Evolutionary conservation across 345 rosid species (phyloP), one percentile per base, ranked within the genome.

Genomic region (Eucalyptus brandiana): DNA sequence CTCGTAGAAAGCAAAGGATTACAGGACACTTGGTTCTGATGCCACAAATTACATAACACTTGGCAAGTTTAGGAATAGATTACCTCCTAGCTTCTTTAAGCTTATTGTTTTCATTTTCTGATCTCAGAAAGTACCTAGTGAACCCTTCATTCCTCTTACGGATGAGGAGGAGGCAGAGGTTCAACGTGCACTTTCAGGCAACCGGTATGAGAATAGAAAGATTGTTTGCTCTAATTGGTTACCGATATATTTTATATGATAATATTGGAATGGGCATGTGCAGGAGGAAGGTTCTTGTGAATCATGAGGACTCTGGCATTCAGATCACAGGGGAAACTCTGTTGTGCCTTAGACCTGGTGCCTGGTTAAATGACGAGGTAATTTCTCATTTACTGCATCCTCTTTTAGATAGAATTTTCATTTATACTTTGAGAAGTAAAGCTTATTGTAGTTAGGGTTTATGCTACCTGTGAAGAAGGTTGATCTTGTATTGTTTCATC

Each of bases 301-400:
- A 89, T 56, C 99, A 98, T 91, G 15, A 89, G 80, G 90, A 90
- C 69, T 96, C 99, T 45, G 93, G 93, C 89, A 98, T 98, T 91
- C 95, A 95, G 88, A 95, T 98, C 86, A 95, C 96, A 21, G 98
- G 95, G 86, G 89, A 95, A 91, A 37, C 90, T 89, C 89, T 98
- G 89, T 95, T 89, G 91, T 97, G 99, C 90, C 99, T 98, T 56
- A 91, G 90, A 90, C 98, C 99, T 30, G 89, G 92, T 28, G 92
- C 91, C 90, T 98, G 99, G 99, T 93, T 98, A 93, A 98, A 98
- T 90, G 99, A 98, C 91, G 99, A 98, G 99, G 99, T 98, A 88
- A 65, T 88, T 23, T 62, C 88, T 87, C 37, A 45, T 65, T 80
- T 47, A 26, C 56, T 40, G 34, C 85, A 40, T 37, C 47, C 85